Evolutionary conservation across 2,329 filamentous ascomycete genomes (phyloP).

Genomic region (Trichoderma brevicompactum): DNA sequence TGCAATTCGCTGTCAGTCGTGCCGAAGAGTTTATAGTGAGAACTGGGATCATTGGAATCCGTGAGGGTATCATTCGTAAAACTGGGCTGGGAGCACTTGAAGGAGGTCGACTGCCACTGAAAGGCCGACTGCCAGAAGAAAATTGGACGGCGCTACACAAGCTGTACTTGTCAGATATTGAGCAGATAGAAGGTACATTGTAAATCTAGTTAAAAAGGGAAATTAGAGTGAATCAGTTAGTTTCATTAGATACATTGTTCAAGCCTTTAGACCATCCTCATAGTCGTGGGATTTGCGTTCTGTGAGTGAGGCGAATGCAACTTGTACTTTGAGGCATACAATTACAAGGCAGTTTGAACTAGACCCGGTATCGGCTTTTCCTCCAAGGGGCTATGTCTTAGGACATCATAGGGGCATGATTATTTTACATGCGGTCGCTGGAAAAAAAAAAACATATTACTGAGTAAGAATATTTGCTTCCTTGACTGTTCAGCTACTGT

Average conservation of each 20-base stretch:
- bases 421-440: not conserved
- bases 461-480: no score
- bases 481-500: not conserved
- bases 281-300: no score
- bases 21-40: slow-evolving; percentile 65
- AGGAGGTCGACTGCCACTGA: slow-evolving; percentile 62
- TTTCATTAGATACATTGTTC: not conserved
- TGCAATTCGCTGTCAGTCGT: slow-evolving; percentile 65
- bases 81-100: slow-evolving; percentile 62
- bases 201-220: not conserved
- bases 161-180: slow-evolving; percentile 19
- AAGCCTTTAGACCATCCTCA: not conserved
- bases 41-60: slow-evolving; percentile 67
- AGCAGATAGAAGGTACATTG: slow-evolving; percentile 18
- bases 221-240: not conserved
- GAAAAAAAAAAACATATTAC: no score
- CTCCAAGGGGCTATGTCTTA: no score
- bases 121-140: slow-evolving; percentile 61
- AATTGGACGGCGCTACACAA: slow-evolving; percentile 39
- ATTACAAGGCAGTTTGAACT: no score
- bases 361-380: no score
- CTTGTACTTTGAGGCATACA: no score
- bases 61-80: slow-evolving; percentile 64
- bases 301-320: no score
- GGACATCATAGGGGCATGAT: no score